Evolutionary conservation across 2,329 filamentous ascomycete species (phyloP), one percentile per base, ranked within the genome.

Genomic region (Fusarium hainanense): DNA sequence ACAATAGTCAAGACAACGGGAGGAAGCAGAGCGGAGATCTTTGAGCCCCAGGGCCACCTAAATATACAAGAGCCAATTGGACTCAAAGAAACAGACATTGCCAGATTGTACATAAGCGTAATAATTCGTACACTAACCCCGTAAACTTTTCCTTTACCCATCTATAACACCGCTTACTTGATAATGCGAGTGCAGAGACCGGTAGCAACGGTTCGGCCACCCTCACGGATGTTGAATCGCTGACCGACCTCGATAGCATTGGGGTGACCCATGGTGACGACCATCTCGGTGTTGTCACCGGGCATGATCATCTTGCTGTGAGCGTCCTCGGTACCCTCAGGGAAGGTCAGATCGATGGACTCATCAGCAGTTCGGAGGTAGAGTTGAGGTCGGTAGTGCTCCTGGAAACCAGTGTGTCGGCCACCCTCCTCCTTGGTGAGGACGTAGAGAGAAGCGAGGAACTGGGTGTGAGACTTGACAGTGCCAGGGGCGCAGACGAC

Each of bases 261-360:
- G 69, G 95, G 93, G 82, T 92, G 86, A 83, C 93, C 89, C 78
- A 97, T 90, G 76, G 91, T 89, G 80, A 94, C 92, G 71, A 96
- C 85, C 94, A 99, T 98, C 87, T 99, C 96, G 74, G 97, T 90
- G 83, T 99, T 99, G 88, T 99, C 96, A 82, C 96, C 96, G 54
- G 96, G 96, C 94, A 97, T 97, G 82, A 98, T 91, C 85, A 94
- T 92, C 87, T 93, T 94, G 81, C 84, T 84, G 70, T 86, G 80
- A 64, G 87, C 82, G 75, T 95, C 91, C 81, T 91, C 90, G 68
- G 87, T 91, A 68, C 92, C 92, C 77, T 96, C 94, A 57, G 94
- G 93, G 91, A 95, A 98, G 79, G 86, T 89, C 76, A 99, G 88
- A 61, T 91, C 86, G 77, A 92, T 91, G 23, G 85, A 87, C 86